Conservation (phyloP, 2,329 filamentous ascomycete species). For the Fusarium lyarnte region DNA sequence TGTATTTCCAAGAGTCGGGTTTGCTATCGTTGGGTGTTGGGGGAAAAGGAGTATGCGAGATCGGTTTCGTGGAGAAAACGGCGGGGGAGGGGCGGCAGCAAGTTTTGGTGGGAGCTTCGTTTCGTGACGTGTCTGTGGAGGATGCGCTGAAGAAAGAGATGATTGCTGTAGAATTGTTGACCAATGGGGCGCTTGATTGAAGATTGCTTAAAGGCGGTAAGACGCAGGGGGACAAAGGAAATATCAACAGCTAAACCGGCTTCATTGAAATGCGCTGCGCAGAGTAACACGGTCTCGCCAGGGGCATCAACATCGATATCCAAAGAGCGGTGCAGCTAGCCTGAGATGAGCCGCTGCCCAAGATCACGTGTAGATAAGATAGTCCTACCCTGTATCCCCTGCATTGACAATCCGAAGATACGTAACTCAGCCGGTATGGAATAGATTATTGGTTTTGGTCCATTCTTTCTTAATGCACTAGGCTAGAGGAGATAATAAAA, state of each 20-base stretch:
- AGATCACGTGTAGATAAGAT: conserved; percentile 17
- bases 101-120: conserved; percentile 37
- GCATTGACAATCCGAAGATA: fast-evolving
- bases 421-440: background rate
- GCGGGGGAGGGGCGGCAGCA: conserved; percentile 35
- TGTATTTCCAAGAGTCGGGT: background rate
- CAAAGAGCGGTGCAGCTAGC: conserved; percentile 35
- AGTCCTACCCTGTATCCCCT: background rate
- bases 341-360: conserved; percentile 1
- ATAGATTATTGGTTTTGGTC: background rate
- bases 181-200: conserved; percentile 11
- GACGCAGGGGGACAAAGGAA: conserved; percentile 25
- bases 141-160: conserved; percentile 20
- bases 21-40: background rate
- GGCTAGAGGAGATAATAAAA: background rate
- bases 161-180: background rate
- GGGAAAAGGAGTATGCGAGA: conserved; percentile 13
- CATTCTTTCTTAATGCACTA: background rate
- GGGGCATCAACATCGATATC: conserved; percentile 25
- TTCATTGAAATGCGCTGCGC: conserved; percentile 26
- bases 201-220: conserved; percentile 9
- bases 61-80: conserved; percentile 31
- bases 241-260: conserved; percentile 7
- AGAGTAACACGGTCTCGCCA: conserved; percentile 28
- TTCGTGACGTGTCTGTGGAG: conserved; percentile 37